Evolutionary conservation across 495 filamentous ascomycete genomes (phyloP), one percentile per base, ranked within the genome.

Genomic region (Trichoderma erinaceum): DNA sequence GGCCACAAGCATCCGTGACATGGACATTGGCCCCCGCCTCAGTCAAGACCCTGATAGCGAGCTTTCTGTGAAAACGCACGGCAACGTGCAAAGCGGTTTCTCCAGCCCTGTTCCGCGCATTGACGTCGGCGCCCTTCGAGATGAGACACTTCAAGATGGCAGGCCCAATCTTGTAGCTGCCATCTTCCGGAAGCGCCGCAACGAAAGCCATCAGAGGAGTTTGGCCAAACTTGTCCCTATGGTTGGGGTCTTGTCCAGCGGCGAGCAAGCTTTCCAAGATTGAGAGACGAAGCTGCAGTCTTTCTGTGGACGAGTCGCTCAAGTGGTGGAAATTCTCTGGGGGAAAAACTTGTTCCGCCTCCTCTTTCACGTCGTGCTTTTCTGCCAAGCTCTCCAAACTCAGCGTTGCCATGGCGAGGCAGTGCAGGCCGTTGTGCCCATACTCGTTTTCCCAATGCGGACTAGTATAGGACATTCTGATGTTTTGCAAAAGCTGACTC

Each of bases 361-460:
- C 72, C 75, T 5, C 71, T 70, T 44, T 43, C 4, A 66, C 63
- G 27, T 68, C 67, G 29, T 70, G 70, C 25, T 73, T 67, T 43
- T 75, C 70, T 70, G 75, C 73, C 46, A 70, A 12, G 16, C 56
- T 71, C 41, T 71, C 69, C 64, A 73, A 69, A 66, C 71, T 69
- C 63, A 79, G 67, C 46, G 74, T 73, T 32, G 78, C 81, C 69
- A 82, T 80, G 29, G 82, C 82, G 38, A 84, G 76, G 66, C 80
- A 81, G 66, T 84, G 81, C 18, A 84, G 72, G 27, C 79, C 82
- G 71, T 84, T 83, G 6, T 80, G 78, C 21, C 82, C 80, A 6
- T 73, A 75, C 0, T 72, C 12, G 69, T 83, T 81, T 68, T 82
- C 79, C 11, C 74, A 44, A 1, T 38, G 67, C 0, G 79, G 73